Conservation (phyloP, 345 rosid species). For the Ricinus communis region DNA sequence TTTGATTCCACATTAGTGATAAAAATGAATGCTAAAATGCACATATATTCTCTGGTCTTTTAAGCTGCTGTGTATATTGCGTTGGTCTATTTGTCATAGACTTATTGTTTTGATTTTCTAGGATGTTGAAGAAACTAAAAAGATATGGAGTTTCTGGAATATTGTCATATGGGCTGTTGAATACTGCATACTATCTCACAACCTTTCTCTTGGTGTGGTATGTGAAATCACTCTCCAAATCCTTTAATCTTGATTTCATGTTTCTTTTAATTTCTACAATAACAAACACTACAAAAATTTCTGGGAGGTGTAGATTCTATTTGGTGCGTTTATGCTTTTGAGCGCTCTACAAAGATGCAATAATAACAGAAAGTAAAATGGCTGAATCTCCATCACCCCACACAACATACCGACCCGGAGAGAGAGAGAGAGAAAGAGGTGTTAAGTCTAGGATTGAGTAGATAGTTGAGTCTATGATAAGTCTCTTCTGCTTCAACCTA, state of each 20-base stretch:
- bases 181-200: slow-evolving; percentile 70
- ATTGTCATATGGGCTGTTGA: slow-evolving; percentile 76
- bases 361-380: too few species aligned
- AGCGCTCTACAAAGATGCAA: too few species aligned
- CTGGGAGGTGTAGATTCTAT: not conserved
- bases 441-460: too few species aligned
- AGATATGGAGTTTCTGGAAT: slow-evolving; percentile 85
- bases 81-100: too few species aligned
- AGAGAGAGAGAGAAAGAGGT: not conserved
- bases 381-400: not conserved
- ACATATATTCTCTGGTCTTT: too few species aligned
- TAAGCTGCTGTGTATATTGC: too few species aligned
- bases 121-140: slow-evolving; percentile 63
- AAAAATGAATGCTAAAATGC: too few species aligned
- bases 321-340: too few species aligned
- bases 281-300: slow-evolving; percentile 4
- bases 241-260: not conserved
- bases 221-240: slow-evolving; percentile 30
- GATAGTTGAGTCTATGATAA: too few species aligned
- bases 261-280: not conserved
- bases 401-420: too few species aligned
- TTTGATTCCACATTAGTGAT: too few species aligned
- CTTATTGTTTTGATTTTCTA: slow-evolving; percentile 20
- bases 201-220: slow-evolving; percentile 83
- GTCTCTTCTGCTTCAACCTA: too few species aligned